These are phyloP conservation scores for Lipomyces japonicus DNA, from an alignment of 805 yeast genomes.

Conservation along the genomic window DNA sequence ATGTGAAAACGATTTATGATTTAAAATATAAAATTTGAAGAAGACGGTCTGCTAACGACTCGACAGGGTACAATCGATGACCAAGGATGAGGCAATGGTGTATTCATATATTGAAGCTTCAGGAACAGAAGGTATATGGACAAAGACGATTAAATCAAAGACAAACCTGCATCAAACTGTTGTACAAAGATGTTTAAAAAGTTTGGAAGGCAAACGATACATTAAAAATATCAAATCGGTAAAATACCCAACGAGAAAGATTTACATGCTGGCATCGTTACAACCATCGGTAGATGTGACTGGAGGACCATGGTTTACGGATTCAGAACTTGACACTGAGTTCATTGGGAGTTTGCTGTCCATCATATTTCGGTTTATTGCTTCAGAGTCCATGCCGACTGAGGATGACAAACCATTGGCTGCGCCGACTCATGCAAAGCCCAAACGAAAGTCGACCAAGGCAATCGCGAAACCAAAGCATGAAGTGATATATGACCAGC, in stretches of 20 bases:
- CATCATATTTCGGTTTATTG: slow-evolving; percentile 83
- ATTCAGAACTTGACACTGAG: slow-evolving; percentile 88
- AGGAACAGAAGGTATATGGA: slow-evolving; percentile 93
- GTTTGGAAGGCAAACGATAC: slow-evolving; percentile 69
- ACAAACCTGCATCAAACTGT: slow-evolving; percentile 84
- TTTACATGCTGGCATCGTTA: slow-evolving; percentile 88
- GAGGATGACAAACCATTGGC: slow-evolving; percentile 22
- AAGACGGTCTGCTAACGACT: not conserved
- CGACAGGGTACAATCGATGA: slow-evolving; percentile 68
- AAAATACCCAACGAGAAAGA: slow-evolving; percentile 88
- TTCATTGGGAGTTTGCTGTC: slow-evolving; percentile 80
- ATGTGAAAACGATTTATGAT: no score
- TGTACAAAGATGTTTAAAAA: slow-evolving; percentile 70
- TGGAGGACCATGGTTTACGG: slow-evolving; percentile 99
- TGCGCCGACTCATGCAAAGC: not conserved
- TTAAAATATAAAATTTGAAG: not conserved
- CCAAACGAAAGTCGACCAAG: slow-evolving; percentile 4
- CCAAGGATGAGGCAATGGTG: slow-evolving; percentile 82
- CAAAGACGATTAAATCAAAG: slow-evolving; percentile 78
- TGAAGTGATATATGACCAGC: slow-evolving; percentile 42
- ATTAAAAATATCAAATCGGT: slow-evolving; percentile 90
- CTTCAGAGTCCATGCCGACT: slow-evolving; percentile 66
- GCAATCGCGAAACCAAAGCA: slow-evolving; percentile 7
- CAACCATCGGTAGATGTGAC: slow-evolving; percentile 95
- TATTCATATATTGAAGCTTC: slow-evolving; percentile 89